A percentile compares a stretch with the other conserved stretches of the same genome.
Evolutionary conservation across 345 rosid species (phyloP).

Genomic region (Streptanthus diversifolius): DNA sequence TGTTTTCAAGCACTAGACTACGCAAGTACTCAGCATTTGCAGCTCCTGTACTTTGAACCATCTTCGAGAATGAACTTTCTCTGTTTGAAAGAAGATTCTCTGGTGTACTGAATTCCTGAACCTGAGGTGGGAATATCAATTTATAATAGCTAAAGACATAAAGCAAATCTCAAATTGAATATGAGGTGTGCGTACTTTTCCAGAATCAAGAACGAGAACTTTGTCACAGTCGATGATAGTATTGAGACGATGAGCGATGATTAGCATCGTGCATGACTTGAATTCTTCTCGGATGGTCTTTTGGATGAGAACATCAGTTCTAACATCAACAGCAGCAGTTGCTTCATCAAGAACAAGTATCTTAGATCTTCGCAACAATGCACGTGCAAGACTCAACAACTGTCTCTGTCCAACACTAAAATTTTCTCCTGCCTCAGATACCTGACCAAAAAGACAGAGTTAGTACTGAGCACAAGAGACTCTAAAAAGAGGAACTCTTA

Average conservation of each 20-base stretch:
- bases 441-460: conserved; percentile 40
- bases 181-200: conserved; percentile 50
- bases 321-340: conserved; percentile 98
- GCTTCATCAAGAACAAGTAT: conserved; percentile 99
- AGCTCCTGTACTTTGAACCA: conserved; percentile 96
- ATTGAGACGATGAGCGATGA: conserved; percentile 95
- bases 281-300: conserved; percentile 98
- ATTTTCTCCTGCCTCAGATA: conserved; percentile 94
- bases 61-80: conserved; percentile 81
- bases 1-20: conserved; percentile 57
- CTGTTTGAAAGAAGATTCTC: conserved; percentile 68
- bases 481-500: background rate
- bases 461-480: conserved; percentile 12
- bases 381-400: conserved; percentile 94
- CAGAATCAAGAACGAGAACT: conserved; percentile 87
- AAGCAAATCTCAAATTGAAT: background rate
- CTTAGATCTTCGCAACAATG: conserved; percentile 89
- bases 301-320: conserved; percentile 98
- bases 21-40: conserved; percentile 94
- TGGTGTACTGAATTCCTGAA: conserved; percentile 80
- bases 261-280: conserved; percentile 90
- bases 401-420: conserved; percentile 99
- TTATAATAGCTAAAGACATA: background rate
- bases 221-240: conserved; percentile 93
- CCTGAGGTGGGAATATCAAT: conserved; percentile 41